phyloP scores from a whole-genome alignment of 768 basidiomycete genomes.

The Tricholoma saponaceum region DNA sequence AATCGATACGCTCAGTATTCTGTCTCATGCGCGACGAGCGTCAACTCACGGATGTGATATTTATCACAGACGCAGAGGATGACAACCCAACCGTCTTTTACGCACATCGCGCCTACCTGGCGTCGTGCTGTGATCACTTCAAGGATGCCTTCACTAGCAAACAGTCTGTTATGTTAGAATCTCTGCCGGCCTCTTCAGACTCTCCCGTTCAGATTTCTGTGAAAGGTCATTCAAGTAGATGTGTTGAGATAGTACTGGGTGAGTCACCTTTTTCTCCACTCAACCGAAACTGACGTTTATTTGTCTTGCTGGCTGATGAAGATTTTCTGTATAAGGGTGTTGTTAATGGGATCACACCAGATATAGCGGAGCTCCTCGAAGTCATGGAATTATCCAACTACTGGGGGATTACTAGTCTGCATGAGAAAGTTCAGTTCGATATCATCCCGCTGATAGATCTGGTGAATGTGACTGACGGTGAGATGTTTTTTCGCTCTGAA shows the following conservation, averaged over 20 bases:
- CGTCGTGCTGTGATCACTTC: slow-evolving; percentile 30
- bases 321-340: slow-evolving; percentile 30
- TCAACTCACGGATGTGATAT: slow-evolving; percentile 32
- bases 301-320: slow-evolving; percentile 7
- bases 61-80: slow-evolving; percentile 20
- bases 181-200: slow-evolving; percentile 1
- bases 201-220: slow-evolving; percentile 9
- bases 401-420: slow-evolving; percentile 22
- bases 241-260: slow-evolving; percentile 27
- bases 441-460: slow-evolving; percentile 11
- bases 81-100: slow-evolving; percentile 18
- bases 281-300: neutral
- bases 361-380: slow-evolving; percentile 19
- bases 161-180: slow-evolving; percentile 22
- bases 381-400: slow-evolving; percentile 23
- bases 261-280: neutral
- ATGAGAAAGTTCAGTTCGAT: slow-evolving; percentile 21
- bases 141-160: slow-evolving; percentile 23
- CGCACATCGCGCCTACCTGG: slow-evolving; percentile 38
- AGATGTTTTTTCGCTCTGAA: neutral
- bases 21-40: slow-evolving; percentile 27
- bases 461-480: neutral
- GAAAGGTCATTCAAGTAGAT: slow-evolving; percentile 13
- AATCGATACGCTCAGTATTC: slow-evolving; percentile 24
- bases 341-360: neutral